Evolutionary conservation across 371 early-diverging fungal species (phyloP), one percentile per base, ranked within the genome.

Genomic region (Mucor piriformis): DNA sequence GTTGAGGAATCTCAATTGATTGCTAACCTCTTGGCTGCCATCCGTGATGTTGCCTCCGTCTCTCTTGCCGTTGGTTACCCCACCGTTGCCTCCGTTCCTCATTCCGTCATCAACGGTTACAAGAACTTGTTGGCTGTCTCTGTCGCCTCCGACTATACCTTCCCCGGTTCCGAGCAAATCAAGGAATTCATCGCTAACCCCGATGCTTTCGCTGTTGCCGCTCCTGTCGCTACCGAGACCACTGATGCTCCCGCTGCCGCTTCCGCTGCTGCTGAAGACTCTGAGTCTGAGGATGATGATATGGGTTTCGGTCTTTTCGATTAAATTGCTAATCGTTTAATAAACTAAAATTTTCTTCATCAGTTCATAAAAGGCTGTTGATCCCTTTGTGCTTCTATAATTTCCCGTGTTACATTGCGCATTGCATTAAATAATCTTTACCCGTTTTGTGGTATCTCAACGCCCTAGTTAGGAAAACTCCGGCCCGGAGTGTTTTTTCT

Each of bases 11-110:
- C 83, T 11, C 76, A 86, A 61, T 89, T 99, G 61, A 57, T 96
- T 64, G 84, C 82, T 58, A 88, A 88, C 82, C 74, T 98, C 66
- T 64, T 88, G 75, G 77, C 81, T 60, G 93, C 92, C 67, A 88
- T 98, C 83, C 81, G 83, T 71, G 84, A 84, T 72, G 77, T 99
- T 74, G 96, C 99, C 62, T 86, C 96, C 73, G 76, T 99, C 76
- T 98, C 99, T 63, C 83, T 99, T 76, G 96, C 92, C 66, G 81
- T 92, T 59, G 91, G 91, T 70, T 92, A 90, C 86, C 94, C 96
- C 73, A 95, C 99, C 57, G 77, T 94, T 64, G 97, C 99, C 56
- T 92, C 99, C 61, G 94, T 98, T 55, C 99, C 99, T 63, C 99
- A 98, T 94, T 77, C 91, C 79, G 76, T 95, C 82, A 84, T 94